phyloP scores from a whole-genome alignment of 768 basidiomycete species.

The Mycena floridula region DNA sequence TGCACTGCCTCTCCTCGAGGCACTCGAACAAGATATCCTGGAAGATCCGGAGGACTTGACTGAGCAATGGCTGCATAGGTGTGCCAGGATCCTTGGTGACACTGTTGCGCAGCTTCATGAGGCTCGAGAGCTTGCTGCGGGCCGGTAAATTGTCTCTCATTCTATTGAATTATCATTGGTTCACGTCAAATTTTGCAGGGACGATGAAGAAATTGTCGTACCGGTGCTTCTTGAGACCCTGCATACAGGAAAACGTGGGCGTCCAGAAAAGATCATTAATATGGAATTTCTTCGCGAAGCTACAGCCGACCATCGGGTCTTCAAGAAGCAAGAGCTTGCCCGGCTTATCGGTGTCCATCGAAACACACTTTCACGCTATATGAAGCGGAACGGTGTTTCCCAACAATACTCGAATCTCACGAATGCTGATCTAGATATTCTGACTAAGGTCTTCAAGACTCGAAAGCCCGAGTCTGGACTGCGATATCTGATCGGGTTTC shows the following conservation, averaged over 20 bases:
- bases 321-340: slow-evolving; percentile 6
- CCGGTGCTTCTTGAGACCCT: slow-evolving; percentile 2
- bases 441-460: slow-evolving; percentile 2
- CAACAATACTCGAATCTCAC: slow-evolving; percentile 4
- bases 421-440: neutral
- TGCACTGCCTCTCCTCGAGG: slow-evolving; percentile 6
- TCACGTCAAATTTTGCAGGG: neutral
- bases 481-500: neutral
- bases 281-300: slow-evolving; percentile 6
- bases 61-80: neutral
- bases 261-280: slow-evolving; percentile 5
- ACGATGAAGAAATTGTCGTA: neutral
- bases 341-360: slow-evolving; percentile 2
- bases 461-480: slow-evolving; percentile 9
- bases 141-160: neutral
- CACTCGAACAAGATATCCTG: slow-evolving; percentile 1
- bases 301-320: neutral
- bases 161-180: neutral
- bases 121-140: neutral
- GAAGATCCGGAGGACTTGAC: neutral
- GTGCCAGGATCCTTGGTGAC: neutral
- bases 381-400: slow-evolving; percentile 7
- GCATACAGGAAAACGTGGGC: slow-evolving; percentile 1
- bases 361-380: slow-evolving; percentile 5
- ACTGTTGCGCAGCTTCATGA: no score